Conservation (phyloP, 768 basidiomycete genomes). For the Gautieria morchelliformis region DNA sequence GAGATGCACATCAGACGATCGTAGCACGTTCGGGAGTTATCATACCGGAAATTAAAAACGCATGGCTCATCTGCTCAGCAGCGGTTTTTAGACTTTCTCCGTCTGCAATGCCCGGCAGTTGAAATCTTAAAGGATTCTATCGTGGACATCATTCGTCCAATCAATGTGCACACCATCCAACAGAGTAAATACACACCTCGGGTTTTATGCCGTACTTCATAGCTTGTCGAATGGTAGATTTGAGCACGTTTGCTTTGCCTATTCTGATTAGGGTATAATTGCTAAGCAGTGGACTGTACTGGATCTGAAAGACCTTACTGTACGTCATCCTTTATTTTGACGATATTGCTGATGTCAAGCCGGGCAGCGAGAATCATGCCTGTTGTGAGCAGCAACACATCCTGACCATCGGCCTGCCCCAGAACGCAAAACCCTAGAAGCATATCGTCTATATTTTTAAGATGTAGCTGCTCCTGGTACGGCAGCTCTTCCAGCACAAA, state of each 20-base stretch:
- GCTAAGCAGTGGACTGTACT: not conserved
- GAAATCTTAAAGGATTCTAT: constrained; percentile 72
- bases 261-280: constrained; percentile 28
- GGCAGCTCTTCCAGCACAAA: constrained; percentile 35
- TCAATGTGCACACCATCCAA: not conserved
- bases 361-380: constrained; percentile 24
- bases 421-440: constrained; percentile 63
- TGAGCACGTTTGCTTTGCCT: constrained; percentile 58
- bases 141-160: not conserved
- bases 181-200: constrained; percentile 29
- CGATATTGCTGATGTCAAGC: constrained; percentile 28
- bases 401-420: constrained; percentile 30
- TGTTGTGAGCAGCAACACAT: constrained; percentile 54
- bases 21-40: not conserved
- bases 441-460: constrained; percentile 57
- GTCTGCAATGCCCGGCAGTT: constrained; percentile 72
- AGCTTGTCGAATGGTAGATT: constrained; percentile 75
- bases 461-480: constrained; percentile 61
- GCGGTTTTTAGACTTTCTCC: constrained; percentile 72
- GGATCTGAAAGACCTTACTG: constrained; percentile 35
- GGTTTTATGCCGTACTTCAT: constrained; percentile 67
- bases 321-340: constrained; percentile 52
- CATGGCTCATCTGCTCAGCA: constrained; percentile 64
- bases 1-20: not conserved
- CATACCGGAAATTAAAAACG: constrained; percentile 66